Conservation (phyloP, 495 filamentous ascomycete genomes). For the Aspergillus carlsbadensis region DNA sequence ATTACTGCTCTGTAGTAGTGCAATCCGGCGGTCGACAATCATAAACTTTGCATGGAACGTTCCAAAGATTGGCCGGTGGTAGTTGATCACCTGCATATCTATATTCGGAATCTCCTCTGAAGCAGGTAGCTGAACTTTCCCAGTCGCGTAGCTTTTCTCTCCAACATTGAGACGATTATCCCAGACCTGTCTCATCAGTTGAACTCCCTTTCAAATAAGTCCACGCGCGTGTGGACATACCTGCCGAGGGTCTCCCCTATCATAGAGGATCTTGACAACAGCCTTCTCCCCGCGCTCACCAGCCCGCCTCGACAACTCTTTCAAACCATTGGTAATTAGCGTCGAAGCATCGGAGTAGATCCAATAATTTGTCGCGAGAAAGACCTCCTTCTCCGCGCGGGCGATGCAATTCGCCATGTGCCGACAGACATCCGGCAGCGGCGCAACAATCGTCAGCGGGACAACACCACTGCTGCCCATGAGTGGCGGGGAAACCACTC, state of each 20-base stretch:
- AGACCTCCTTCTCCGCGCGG: slow-evolving; percentile 68
- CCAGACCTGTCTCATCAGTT: slow-evolving; percentile 18
- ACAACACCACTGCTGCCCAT: slow-evolving; percentile 67
- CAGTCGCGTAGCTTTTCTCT: slow-evolving; percentile 54
- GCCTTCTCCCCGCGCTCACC: slow-evolving; percentile 56
- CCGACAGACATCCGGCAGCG: slow-evolving; percentile 66
- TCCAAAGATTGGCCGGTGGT: slow-evolving; percentile 67
- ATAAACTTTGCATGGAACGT: slow-evolving; percentile 80
- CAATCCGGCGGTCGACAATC: slow-evolving; percentile 69
- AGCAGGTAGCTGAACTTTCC: slow-evolving; percentile 56
- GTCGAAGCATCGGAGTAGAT: slow-evolving; percentile 62
- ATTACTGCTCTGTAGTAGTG: slow-evolving; percentile 71
- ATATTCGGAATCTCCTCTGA: slow-evolving; percentile 65
- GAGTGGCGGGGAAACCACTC: slow-evolving; percentile 66
- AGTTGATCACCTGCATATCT: slow-evolving; percentile 73
- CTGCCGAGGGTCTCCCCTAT: slow-evolving; percentile 65
- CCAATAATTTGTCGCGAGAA: slow-evolving; percentile 76
- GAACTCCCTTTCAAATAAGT: no score
- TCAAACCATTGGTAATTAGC: slow-evolving; percentile 65
- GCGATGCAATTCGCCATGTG: slow-evolving; percentile 77
- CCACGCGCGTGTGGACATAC: no score
- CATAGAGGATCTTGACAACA: slow-evolving; percentile 74
- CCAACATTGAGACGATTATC: slow-evolving; percentile 62
- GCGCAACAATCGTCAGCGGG: slow-evolving; percentile 67
- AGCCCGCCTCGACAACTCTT: slow-evolving; percentile 64